Conservation (phyloP, 2,329 filamentous ascomycete genomes). For the Penicillium digitatum region DNA sequence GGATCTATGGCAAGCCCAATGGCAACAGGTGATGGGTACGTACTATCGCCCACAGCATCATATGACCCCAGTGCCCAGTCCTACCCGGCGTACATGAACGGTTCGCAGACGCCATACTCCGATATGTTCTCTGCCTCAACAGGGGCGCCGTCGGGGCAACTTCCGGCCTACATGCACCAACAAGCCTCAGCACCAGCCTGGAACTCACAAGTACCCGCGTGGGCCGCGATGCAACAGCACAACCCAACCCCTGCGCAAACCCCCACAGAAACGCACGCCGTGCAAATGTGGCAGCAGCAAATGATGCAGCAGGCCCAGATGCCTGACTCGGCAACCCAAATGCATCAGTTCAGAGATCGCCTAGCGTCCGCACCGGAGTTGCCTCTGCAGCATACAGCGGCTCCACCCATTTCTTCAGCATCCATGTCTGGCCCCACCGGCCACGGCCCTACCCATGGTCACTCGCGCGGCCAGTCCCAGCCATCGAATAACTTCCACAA, state of each 20-base stretch:
- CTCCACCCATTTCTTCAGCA: conserved; percentile 12
- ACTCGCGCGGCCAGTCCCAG: conserved; percentile 23
- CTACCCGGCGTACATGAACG: conserved; percentile 23
- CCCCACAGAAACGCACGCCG: conserved; percentile 20
- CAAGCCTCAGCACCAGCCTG: conserved; percentile 14
- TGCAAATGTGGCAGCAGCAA: conserved; percentile 28
- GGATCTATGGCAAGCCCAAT: conserved; percentile 28
- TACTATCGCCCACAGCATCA: conserved; percentile 25
- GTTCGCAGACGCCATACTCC: conserved; percentile 19
- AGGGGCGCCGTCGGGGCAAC: conserved; percentile 16
- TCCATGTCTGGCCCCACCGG: conserved; percentile 19
- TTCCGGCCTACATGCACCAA: conserved; percentile 29
- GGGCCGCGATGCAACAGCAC: conserved; percentile 24
- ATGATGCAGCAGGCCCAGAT: conserved; percentile 26
- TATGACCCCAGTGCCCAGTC: conserved; percentile 23
- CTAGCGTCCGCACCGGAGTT: conserved; percentile 35
- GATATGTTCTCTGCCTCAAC: conserved; percentile 18
- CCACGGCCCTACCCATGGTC: conserved; percentile 11
- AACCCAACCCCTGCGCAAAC: conserved; percentile 19
- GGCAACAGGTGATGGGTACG: conserved; percentile 19
- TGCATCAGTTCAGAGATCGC: conserved; percentile 32
- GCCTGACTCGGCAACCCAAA: conserved; percentile 16
- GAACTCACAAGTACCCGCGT: conserved; percentile 16
- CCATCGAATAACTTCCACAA: conserved; percentile 20
- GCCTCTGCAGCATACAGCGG: conserved; percentile 20